Base-by-base conservation (phyloP, 352 stramenopile genomes). In the Phytopythium cucurbitacearum region DNA sequence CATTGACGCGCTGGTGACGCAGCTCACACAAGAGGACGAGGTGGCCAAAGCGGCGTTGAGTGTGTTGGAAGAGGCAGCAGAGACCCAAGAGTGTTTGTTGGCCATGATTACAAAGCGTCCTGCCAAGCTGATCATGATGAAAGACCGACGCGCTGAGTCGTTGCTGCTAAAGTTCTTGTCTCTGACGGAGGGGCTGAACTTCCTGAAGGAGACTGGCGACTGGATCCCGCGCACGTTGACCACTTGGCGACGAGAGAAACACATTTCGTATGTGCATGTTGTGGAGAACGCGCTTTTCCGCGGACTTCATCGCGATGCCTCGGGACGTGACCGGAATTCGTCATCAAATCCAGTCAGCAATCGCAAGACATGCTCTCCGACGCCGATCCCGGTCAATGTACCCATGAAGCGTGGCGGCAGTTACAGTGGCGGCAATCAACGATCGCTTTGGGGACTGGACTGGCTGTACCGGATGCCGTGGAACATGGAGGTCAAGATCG, bases 401-500 rank as follows among this genome's bases (percentile, higher is more conserved):
- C 85, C 82, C 0, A 86, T 89, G 62, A 91, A 92, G 51, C 78
- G 83, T 52, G 82, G 81, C 32, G 80, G 71, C 50, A 84, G 69
- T 12, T 68, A 76, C 45, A 91, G 85, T 65, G 64, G 73, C 33
- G 73, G 67, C 11, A 85, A 71, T 47, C 80, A 89, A 36, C 69
- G 80, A 0, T 89, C 79, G 7, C 59, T 90, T 10, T 95, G 85
- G 84, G 83, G 81, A 11, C 67, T 95, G 4, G 85, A 95, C 53
- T 95, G 85, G 85, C 68, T 95, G 2, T 95, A 94, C 55, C 84
- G 85, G 45, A 94, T 95, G 84, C 85, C 85, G 3, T 95, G 85
- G 85, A 95, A 95, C 50, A 95, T 95, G 81, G 85, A 95, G 59
- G 85, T 95, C 40, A 95, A 95, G 64, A 92, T 95, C 55, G 80